Evolutionary conservation across 23 red algal species (phyloP), one percentile per base, ranked within the genome.

Genomic region (Gracilaria domingensis): DNA sequence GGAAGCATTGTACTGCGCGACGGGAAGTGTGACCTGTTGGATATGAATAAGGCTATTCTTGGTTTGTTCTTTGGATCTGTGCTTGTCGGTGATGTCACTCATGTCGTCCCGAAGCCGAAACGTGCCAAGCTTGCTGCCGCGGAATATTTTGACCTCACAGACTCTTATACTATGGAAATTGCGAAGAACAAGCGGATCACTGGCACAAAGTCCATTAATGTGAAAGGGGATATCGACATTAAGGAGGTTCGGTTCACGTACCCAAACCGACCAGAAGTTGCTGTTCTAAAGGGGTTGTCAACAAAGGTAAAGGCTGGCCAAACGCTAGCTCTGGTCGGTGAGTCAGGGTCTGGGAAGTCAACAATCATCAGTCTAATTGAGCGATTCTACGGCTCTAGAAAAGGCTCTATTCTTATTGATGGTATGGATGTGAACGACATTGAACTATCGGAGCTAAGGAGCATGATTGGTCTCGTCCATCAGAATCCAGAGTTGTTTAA

Each of bases 401-500:
- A 61, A n/a, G 95, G 95, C 61, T 62, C 66, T 23, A 83, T 98
- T 30, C 34, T 42, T 36, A 71, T 98, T 53, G 87, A 83, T 39
- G 94, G 80, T 0, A 75, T 77, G 48, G 76, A 81, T 79, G 54
- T 93, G 1, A 44, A 49, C 1, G 44, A 79, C 17, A 50, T 69
- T 7, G 55, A 74, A 24, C 32, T 67, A 48, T n/a, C 45, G 0
- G 37, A 59, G 30, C 60, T 95, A 7, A 59, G 93, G 26, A 45
- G 37, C 24, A 44, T 50, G 39, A 81, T 95, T 34, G 93, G 64
- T 85, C 47, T 95, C 17, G 93, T 95, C 17, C 72, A 66, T 40
- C 93, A 95, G 72, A 85, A 95, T 45, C 86, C 93, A 74, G 93
- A 79, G 17, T n/a, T 95, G 20, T 95, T 95, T 33, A 89, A 86